Percentiles rank a stretch among this genome's conserved stretches.
Conservation (phyloP, 1,284 basidiomycete genomes). For the Tremellales sp. region DNA sequence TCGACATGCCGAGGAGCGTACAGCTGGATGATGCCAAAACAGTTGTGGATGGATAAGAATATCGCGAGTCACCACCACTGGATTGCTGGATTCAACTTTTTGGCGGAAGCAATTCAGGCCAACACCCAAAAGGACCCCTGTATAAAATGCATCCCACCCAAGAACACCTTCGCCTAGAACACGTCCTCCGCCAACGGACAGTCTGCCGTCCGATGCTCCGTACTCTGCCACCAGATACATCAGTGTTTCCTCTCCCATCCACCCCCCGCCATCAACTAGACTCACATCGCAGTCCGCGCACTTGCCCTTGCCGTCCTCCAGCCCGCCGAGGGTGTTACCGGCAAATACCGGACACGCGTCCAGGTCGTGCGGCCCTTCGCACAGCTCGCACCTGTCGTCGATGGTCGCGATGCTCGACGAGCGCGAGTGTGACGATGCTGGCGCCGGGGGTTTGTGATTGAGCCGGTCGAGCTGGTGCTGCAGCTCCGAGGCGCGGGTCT, state of each 20-base stretch:
- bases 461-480: constrained; percentile 49
- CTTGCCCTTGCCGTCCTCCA: constrained; percentile 11
- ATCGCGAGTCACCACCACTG: no score
- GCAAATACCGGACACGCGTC: constrained; percentile 47
- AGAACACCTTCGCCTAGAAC: constrained; percentile 29
- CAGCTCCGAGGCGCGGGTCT: constrained; percentile 71
- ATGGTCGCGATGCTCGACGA: constrained; percentile 5
- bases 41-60: not conserved
- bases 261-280: constrained; percentile 1
- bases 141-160: no score
- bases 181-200: constrained; percentile 48
- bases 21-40: not conserved
- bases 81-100: no score
- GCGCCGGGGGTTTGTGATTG: constrained; percentile 5
- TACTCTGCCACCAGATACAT: constrained; percentile 24
- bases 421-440: constrained; percentile 10
- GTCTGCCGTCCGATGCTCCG: constrained; percentile 42
- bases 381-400: constrained; percentile 37
- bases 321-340: constrained; percentile 22
- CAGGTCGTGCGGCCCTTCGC: constrained; percentile 46
- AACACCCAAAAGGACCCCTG: no score
- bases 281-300: constrained; percentile 49
- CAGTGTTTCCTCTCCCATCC: not conserved
- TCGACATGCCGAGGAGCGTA: not conserved
- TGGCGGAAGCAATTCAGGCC: no score